Percentiles rank a stretch among this genome's conserved stretches.
Evolutionary conservation across 208 protist genomes (phyloP).

Genomic region (Trypanosoma cruzi): DNA sequence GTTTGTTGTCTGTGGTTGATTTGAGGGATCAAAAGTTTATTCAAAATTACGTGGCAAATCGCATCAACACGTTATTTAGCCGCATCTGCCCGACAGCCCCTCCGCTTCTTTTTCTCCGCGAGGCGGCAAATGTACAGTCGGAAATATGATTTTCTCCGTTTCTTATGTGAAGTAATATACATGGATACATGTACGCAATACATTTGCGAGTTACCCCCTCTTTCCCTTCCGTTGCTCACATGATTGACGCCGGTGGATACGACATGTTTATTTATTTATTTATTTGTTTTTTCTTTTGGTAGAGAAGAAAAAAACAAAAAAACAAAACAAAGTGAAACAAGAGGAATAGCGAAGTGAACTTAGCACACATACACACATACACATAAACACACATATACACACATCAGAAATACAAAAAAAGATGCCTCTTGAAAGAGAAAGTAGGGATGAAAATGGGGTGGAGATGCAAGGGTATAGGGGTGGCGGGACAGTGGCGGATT

Average conservation of each 20-base stretch:
- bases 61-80: slow-evolving; percentile 67
- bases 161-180: no score
- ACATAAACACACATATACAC: no score
- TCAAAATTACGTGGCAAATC: slow-evolving; percentile 60
- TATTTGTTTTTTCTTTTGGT: no score
- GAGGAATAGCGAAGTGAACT: neutral
- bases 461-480: neutral
- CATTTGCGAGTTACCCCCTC: no score
- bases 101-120: slow-evolving; percentile 30
- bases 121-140: slow-evolving; percentile 20
- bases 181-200: no score
- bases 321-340: no score
- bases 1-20: slow-evolving; percentile 32
- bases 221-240: no score
- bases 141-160: slow-evolving; percentile 6
- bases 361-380: no score
- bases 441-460: neutral
- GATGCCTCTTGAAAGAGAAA: neutral
- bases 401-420: no score
- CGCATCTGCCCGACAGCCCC: slow-evolving; percentile 54
- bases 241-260: no score
- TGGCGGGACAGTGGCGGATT: neutral
- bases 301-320: no score
- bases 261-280: no score
- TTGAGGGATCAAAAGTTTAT: slow-evolving; percentile 49